phyloP scores from a whole-genome alignment of 2,329 filamentous ascomycete genomes.

The Colletotrichum tamarilloi region DNA sequence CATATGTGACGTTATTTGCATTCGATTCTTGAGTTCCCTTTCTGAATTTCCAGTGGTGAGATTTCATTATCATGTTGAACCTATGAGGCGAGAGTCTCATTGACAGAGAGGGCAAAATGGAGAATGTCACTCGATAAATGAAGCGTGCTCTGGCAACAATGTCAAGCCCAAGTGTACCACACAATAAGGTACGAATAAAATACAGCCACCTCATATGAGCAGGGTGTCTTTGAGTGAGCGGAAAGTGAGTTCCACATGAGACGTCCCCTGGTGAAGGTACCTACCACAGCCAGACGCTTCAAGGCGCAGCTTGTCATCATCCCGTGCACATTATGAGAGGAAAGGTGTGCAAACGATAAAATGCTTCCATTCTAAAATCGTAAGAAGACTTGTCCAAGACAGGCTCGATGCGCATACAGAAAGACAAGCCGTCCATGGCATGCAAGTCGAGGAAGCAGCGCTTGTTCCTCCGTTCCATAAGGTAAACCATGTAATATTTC shows the following conservation, averaged over 20 bases:
- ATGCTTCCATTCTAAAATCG: constrained; percentile 20
- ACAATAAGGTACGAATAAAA: no score
- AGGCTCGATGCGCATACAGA: constrained; percentile 22
- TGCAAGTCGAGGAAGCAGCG: constrained; percentile 33
- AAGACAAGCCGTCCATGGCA: constrained; percentile 30
- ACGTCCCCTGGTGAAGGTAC: constrained; percentile 18
- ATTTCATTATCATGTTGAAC: neutral
- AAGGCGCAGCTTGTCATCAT: neutral
- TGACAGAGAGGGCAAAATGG: neutral
- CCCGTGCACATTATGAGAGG: neutral
- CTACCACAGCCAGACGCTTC: neutral
- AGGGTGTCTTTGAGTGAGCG: neutral
- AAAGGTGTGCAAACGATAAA: neutral
- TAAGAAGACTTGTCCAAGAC: constrained; percentile 15
- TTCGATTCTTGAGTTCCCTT: neutral
- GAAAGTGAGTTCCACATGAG: constrained; percentile 16
- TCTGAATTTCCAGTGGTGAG: neutral
- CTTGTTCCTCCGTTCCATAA: constrained; percentile 28
- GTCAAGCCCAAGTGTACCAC: no score
- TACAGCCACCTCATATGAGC: neutral
- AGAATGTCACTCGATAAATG: neutral
- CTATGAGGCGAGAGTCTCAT: neutral
- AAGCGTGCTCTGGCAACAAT: no score
- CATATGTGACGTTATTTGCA: constrained; percentile 29
- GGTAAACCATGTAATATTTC: constrained; percentile 19